These are phyloP conservation scores for Nicotiana knightiana DNA, from an alignment of 257 asterid species.

Conservation along the genomic window DNA sequence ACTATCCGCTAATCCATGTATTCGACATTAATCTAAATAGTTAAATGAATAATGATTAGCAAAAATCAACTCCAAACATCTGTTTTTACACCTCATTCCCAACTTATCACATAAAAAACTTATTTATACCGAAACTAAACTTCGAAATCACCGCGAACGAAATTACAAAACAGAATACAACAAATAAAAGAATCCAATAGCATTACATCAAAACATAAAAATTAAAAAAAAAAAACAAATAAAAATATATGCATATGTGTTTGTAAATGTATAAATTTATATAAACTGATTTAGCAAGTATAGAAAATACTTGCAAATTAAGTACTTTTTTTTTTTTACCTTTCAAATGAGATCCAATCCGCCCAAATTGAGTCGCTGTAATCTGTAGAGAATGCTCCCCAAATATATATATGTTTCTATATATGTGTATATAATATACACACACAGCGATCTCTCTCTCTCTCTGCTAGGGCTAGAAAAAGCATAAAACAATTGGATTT, in stretches of 20 bases:
- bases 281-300: not conserved
- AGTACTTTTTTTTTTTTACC: not conserved
- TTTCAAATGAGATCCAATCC: conserved; percentile 2
- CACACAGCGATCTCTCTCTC: not conserved
- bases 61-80: not conserved
- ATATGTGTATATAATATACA: not conserved
- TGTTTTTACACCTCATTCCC: not conserved
- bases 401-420: not conserved
- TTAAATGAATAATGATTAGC: not conserved
- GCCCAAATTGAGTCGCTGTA: not conserved
- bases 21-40: not conserved
- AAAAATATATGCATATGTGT: not conserved
- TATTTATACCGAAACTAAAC: not conserved
- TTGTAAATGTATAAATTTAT: not conserved
- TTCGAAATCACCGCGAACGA: not conserved
- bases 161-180: not conserved
- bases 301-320: not conserved
- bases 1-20: not conserved
- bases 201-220: not conserved
- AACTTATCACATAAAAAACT: not conserved
- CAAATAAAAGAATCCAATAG: not conserved
- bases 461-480: not conserved
- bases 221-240: too few species aligned
- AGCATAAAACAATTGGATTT: not conserved
- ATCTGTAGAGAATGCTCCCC: not conserved